Evolutionary conservation across 208 protist species (phyloP).

Genomic region (Wallacemonas sp.): DNA sequence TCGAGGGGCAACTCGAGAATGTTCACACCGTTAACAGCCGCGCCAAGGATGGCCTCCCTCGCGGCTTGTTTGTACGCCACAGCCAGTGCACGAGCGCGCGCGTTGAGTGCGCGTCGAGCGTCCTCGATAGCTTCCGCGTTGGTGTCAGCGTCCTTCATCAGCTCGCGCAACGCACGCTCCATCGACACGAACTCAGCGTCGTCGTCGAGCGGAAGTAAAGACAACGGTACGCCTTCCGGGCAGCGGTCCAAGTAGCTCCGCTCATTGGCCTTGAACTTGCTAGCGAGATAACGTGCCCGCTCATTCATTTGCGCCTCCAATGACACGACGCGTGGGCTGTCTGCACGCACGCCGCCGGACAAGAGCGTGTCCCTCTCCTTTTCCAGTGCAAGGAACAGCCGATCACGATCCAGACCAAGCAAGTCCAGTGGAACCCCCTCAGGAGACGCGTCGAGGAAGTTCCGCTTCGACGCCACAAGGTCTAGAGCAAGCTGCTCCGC

Average conservation of each 20-base stretch:
- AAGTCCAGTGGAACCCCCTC: conserved; percentile 15
- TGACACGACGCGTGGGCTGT: conserved; percentile 3
- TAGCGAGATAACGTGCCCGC: conserved; percentile 50
- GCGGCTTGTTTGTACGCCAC: conserved; percentile 18
- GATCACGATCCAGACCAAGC: conserved; percentile 15
- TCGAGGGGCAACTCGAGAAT: conserved; percentile 43
- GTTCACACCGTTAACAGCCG: conserved; percentile 52
- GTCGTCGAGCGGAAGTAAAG: conserved; percentile 26
- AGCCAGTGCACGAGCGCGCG: conserved; percentile 55
- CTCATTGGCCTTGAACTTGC: conserved; percentile 28
- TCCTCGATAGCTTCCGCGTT: conserved; percentile 48
- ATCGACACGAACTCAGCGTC: conserved; percentile 26
- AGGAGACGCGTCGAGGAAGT: conserved; percentile 16
- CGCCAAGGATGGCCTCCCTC: conserved; percentile 44
- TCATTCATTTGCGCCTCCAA: conserved; percentile 68
- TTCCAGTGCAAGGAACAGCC: conserved; percentile 13
- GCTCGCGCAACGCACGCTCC: conserved; percentile 45
- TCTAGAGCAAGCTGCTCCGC: conserved; percentile 18
- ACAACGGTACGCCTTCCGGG: conserved; percentile 38
- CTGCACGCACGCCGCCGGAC: conserved; percentile 9
- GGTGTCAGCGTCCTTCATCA: conserved; percentile 42
- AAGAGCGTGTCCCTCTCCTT: not conserved
- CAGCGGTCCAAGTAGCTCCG: conserved; percentile 32
- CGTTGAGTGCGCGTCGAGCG: conserved; percentile 49
- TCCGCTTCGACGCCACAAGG: conserved; percentile 7